Evolutionary conservation across 257 asterid species (phyloP), one percentile per base, ranked within the genome.

Genomic region (Pogostemon cablin): DNA sequence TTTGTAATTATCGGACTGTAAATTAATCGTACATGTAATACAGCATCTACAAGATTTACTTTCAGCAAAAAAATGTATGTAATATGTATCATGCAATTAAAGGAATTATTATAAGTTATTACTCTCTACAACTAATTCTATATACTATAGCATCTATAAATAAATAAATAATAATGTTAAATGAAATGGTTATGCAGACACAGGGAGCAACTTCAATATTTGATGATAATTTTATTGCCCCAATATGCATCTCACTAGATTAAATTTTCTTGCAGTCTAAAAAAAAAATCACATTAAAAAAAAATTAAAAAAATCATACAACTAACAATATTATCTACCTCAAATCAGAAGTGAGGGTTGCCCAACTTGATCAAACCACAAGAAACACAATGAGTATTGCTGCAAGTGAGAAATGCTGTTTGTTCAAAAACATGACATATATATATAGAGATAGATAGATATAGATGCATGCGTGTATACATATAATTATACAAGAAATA

Each of bases 321-420:
- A 40, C 50, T 25, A 25, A 25, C 32, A 25, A 7, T 7, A 43
- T 2, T 11, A 56, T 56, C 6, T 74, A 67, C 69, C 57, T 32
- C 15, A 41, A 62, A 39, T 5, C 7, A 74, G 17, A 48, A 50
- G 2, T 11, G 6, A 61, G 32, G 69, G 67, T 12, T 53, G 9
- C 46, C 20, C 39, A 60, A 69, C 55, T 59, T 50, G 65, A 66
- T 17, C 41, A 53, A 62, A 25, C 52, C 43, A 47, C 20, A 2
- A 25, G 55, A n/a, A 59, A 58, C 37, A 44, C 60, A 9, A 6
- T 56, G 9, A 55, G 7, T 58, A 11, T 6, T 56, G 48, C 5
- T 34, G 17, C 12, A 41, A 42, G 58, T 65, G 57, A 10, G 60
- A 42, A 44, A 6, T 69, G 65, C 5, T 69, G 74, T 55, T 42